A percentile compares a stretch with the other conserved stretches of the same genome.
phyloP scores from a whole-genome alignment of 768 basidiomycete species.

The Tulasnella calospora region DNA sequence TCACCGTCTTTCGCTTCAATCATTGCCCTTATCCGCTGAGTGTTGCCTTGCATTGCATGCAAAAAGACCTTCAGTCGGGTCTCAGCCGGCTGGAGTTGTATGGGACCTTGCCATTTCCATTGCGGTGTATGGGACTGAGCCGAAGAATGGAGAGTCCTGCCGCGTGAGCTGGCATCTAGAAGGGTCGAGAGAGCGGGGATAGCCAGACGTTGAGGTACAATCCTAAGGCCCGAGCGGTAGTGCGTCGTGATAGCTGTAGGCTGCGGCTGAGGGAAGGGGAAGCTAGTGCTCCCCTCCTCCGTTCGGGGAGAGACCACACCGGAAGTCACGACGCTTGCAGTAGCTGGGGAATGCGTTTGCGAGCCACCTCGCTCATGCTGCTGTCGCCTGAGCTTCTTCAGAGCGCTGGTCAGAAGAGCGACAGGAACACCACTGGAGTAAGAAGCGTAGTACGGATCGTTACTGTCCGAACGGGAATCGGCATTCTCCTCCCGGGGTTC shows the following conservation, averaged over 20 bases:
- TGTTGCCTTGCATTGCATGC: slow-evolving; percentile 22
- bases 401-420: slow-evolving; percentile 17
- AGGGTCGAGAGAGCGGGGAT: slow-evolving; percentile 10
- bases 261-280: slow-evolving; percentile 3
- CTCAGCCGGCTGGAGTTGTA: slow-evolving; percentile 26
- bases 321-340: background rate
- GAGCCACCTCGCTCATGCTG: slow-evolving; percentile 7
- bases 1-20: background rate
- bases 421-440: slow-evolving; percentile 17
- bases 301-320: background rate
- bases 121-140: background rate
- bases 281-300: background rate
- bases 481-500: background rate
- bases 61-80: slow-evolving; percentile 26
- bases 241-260: slow-evolving; percentile 21
- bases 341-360: slow-evolving; percentile 15
- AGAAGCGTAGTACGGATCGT: slow-evolving; percentile 15
- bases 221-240: slow-evolving; percentile 14
- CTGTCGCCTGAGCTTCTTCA: slow-evolving; percentile 15
- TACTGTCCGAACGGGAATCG: slow-evolving; percentile 16
- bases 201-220: slow-evolving; percentile 18
- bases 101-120: slow-evolving; percentile 20
- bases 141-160: background rate
- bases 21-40: slow-evolving; percentile 11
- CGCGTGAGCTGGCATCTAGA: background rate